Base-by-base conservation (phyloP, 805 yeast genomes). In the Pichia deserticola region DNA sequence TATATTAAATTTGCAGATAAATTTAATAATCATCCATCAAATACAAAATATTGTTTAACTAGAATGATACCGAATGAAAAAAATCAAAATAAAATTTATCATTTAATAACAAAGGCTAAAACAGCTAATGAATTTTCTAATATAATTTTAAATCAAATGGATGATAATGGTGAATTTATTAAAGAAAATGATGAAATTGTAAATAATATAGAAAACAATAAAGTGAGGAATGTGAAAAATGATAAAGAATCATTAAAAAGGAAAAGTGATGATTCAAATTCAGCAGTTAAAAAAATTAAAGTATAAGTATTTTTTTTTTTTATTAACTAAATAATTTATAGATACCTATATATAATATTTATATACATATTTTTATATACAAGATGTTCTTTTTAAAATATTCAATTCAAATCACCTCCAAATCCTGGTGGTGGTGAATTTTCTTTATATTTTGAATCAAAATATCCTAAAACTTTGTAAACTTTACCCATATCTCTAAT, bases 11-110 rank as follows among this genome's bases (percentile, higher is more conserved):
- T 79, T 12, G 84, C 92, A 9, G 60, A 66, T 13, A 57, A 72
- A 48, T 78, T 73, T 63, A 82, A 81, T 44, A 88, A 86, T 63
- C 77, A 77, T 57, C 68, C 77, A 25, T 75, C 87, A 4, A 89
- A 89, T 63, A 78, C 93, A 1, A 93, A 93, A 68, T 92, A 84
- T 64, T 80, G 93, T 70, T 59, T 92, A 41, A 71, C 82, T 35
- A 81, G 89, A 60, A 81, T 88, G 68, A 72, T 88, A 11, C 96
- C 96, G 8, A 62, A 62, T 45, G 60, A 62, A 3, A 55, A 57
- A 33, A 57, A 60, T 10, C 44, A 56, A 15, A 67, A 66, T 49
- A 70, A 74, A 11, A 70, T 78, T 44, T 86, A 86, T 61, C 81
- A 77, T 56, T 56, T 65, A 43, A 66, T 89, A 47, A 73, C 81